Percentiles rank a stretch among this genome's conserved stretches.
Evolutionary conservation across 352 stramenopile genomes (phyloP).

Genomic region (Phytophthora europaea): DNA sequence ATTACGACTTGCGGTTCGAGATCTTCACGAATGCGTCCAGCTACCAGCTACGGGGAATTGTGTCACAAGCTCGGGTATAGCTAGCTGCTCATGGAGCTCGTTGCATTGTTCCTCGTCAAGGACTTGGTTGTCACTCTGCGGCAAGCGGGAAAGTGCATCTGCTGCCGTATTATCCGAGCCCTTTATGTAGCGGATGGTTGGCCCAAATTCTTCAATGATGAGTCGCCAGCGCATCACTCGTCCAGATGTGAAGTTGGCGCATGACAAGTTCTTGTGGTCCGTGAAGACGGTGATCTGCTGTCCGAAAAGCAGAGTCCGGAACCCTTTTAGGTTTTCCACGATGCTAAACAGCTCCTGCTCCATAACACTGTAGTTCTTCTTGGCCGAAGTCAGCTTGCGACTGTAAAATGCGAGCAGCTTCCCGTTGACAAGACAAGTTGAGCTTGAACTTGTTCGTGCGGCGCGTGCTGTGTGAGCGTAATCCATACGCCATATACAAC

Average conservation of each 20-base stretch:
- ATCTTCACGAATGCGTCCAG: too few relatives aligned
- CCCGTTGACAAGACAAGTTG: background rate
- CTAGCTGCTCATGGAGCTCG: too few relatives aligned
- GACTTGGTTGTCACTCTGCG: too few relatives aligned
- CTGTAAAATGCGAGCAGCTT: slow-evolving; percentile 9
- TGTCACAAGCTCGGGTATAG: too few relatives aligned
- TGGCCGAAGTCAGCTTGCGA: slow-evolving; percentile 5
- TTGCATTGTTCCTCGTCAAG: too few relatives aligned
- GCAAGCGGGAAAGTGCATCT: too few relatives aligned
- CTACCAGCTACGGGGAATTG: too few relatives aligned
- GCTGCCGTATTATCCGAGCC: background rate
- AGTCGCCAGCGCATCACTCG: slow-evolving; percentile 10
- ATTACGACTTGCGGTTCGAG: too few relatives aligned
- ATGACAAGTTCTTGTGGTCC: slow-evolving; percentile 20
- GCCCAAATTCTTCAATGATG: slow-evolving; percentile 10
- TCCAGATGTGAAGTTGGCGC: background rate
- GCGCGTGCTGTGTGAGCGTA: too few relatives aligned
- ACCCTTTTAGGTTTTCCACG: slow-evolving; percentile 9
- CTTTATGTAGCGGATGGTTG: slow-evolving; percentile 7
- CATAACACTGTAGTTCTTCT: slow-evolving; percentile 17
- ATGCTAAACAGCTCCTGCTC: slow-evolving; percentile 10
- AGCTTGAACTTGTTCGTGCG: too few relatives aligned
- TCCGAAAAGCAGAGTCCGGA: slow-evolving; percentile 7
- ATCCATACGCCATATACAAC: too few relatives aligned
- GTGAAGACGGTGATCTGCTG: slow-evolving; percentile 4